Evolutionary conservation across 1,139 yeast genomes (phyloP), one percentile per base, ranked within the genome.

Genomic region (Debaryomycetaceae sp.): DNA sequence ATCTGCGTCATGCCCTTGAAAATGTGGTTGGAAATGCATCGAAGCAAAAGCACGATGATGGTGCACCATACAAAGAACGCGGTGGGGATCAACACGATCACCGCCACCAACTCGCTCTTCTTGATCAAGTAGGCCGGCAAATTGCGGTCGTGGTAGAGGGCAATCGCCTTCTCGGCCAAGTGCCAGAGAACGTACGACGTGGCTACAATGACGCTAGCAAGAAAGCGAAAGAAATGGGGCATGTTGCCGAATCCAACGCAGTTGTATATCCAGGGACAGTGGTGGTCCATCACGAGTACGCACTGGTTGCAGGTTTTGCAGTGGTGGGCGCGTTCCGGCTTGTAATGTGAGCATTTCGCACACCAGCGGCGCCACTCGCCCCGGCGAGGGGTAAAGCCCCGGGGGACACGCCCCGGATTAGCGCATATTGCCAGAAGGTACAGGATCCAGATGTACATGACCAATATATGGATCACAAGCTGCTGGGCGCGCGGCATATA

Each of bases 1-100:
- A 90, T 87, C 49, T 85, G 94, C 3, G 97, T 77, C 68, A 73
- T 78, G n/a, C 96, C 95, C 24, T 62, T 58, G 30, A 72, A 47
- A 3, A 69, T 42, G 38, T 73, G 58, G 43, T 77, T 74, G 30
- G 62, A 51, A 3, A 78, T 22, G 34, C 87, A 78, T 36, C 95
- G 64, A 3, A 77, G 33, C 16, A 76, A 58, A 32, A 90, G 60
- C 4, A 81, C 43, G 0, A 63, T 47, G 3, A 87, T 68, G 0
- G 86, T 62, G 15, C 74, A 44, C 19, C 69, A 51, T 2, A 86
- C 77, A 41, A 86, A 69, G 2, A 67, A 41, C 31, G 75, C 69
- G 12, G 77, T 31, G 1, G 87, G 76, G 0, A 70, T 49, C 25
- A 80, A 50, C 0, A 77, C 36, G 1, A 81, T 55, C 15, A 77